Base-by-base conservation (phyloP, 805 yeast genomes). In the Cyberlindnera petersonii region DNA sequence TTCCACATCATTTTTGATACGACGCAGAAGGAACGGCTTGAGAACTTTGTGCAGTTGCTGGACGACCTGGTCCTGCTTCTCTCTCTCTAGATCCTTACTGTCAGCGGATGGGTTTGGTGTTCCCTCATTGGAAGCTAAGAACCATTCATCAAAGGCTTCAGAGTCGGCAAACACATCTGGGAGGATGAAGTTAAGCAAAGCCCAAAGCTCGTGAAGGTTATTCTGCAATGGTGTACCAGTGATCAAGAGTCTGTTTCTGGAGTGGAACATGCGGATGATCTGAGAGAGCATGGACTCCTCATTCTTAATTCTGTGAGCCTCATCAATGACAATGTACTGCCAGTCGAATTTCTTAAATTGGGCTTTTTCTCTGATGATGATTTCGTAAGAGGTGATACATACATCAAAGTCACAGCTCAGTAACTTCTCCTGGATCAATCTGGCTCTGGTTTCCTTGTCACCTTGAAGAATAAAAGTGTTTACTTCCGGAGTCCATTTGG, bases 221-320 rank as follows among this genome's bases (percentile, higher is more conserved):
- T 84, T 84, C 58, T 84, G 93, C 43, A 84, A 64, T 8, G 93
- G 93, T 1, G 93, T 84, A 60, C 93, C 93, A 0, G 93, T 84
- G 39, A 84, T 82, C 40, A 84, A 65, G 43, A 84, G 63, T 52
- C 93, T 69, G 56, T 82, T 81, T 34, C 71, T 74, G 1, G 87
- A 79, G 46, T 80, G 77, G 55, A 83, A 82, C 64, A 81, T 69
- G 52, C 93, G 67, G 33, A 83, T 77, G 37, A 83, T 84, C 53
- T 83, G 91, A 0, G 88, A 80, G 32, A 83, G 61, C 58, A 80
- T 61, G 6, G 59, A 55, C 31, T 55, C 59, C 27, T 84, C 93
- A 56, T 84, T 84, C 53, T 84, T 84, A 48, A 84, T 78, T 64
- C 93, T 69, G 58, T 84, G 94, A 4, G 91, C 93, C 61, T 84